Percentiles rank a stretch among this genome's conserved stretches.
phyloP scores from a whole-genome alignment of 345 rosid species.

The Lenwebbia sp. region DNA sequence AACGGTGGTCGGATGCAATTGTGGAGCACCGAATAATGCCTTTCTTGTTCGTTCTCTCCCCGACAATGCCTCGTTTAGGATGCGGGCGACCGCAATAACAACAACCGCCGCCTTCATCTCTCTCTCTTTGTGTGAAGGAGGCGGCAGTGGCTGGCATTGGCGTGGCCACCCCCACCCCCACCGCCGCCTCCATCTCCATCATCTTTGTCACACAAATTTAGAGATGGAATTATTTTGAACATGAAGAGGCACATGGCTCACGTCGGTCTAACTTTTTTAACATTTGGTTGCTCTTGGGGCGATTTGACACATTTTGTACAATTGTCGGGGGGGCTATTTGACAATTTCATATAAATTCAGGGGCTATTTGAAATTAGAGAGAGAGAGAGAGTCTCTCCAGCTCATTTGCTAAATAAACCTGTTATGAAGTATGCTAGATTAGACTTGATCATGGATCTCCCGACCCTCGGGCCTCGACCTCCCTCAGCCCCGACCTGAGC shows the following conservation, averaged over 20 bases:
- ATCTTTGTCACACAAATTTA: neutral
- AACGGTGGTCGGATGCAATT: neutral
- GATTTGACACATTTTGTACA: neutral
- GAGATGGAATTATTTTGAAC: neutral
- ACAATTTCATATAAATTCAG: neutral
- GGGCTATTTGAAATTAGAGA: neutral
- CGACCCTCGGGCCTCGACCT: neutral
- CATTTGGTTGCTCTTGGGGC: neutral
- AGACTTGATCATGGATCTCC: neutral
- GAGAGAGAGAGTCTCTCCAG: neutral
- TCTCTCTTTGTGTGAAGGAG: neutral
- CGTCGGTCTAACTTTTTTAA: neutral
- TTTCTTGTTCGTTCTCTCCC: neutral
- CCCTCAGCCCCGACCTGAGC: neutral
- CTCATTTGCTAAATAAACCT: neutral
- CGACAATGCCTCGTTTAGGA: neutral
- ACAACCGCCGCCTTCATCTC: neutral
- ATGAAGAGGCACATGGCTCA: neutral
- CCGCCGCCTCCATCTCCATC: neutral
- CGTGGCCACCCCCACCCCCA: accelerated
- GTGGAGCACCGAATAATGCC: neutral
- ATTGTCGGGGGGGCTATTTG: neutral
- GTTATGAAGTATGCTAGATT: too few relatives aligned
- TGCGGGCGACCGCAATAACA: accelerated
- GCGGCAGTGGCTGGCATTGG: neutral